Conservation (phyloP, 768 basidiomycete species). For the Russula vinacea region DNA sequence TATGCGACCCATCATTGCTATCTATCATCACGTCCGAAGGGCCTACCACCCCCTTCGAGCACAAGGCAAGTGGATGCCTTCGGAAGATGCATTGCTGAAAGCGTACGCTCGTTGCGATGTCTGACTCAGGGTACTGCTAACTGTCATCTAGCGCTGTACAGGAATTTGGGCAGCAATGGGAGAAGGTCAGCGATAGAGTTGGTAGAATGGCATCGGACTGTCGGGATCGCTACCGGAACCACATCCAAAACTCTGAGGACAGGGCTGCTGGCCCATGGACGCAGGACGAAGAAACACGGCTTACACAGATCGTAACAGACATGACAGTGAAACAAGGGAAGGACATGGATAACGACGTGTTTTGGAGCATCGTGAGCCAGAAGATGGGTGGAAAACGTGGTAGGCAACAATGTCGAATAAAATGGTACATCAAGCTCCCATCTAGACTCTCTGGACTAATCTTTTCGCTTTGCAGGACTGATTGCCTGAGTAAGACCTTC, state of each 20-base stretch:
- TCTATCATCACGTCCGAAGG: conserved; percentile 78
- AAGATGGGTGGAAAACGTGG: conserved; percentile 74
- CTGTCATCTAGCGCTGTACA: conserved; percentile 54
- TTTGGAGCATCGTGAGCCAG: conserved; percentile 76
- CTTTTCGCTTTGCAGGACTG: conserved; percentile 52
- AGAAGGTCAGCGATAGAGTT: conserved; percentile 66
- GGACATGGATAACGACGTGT: conserved; percentile 72
- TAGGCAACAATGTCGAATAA: conserved; percentile 82
- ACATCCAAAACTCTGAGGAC: conserved; percentile 63
- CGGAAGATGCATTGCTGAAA: conserved; percentile 62
- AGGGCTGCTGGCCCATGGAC: conserved; percentile 69
- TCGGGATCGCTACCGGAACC: conserved; percentile 82
- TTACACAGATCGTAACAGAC: conserved; percentile 70
- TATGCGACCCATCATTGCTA: conserved; percentile 74
- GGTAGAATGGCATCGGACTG: conserved; percentile 79
- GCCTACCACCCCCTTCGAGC: conserved; percentile 63
- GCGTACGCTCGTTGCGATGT: conserved; percentile 45
- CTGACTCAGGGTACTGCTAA: background rate
- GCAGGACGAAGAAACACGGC: conserved; percentile 72
- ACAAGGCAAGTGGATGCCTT: conserved; percentile 65
- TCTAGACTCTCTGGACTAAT: background rate
- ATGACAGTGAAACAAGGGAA: conserved; percentile 73
- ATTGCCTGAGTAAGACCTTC: conserved; percentile 64
- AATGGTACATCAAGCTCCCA: conserved; percentile 54
- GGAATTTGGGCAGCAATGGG: conserved; percentile 75